Evolutionary conservation across 495 filamentous ascomycete genomes (phyloP).

Genomic region (Podospora fimiseda): DNA sequence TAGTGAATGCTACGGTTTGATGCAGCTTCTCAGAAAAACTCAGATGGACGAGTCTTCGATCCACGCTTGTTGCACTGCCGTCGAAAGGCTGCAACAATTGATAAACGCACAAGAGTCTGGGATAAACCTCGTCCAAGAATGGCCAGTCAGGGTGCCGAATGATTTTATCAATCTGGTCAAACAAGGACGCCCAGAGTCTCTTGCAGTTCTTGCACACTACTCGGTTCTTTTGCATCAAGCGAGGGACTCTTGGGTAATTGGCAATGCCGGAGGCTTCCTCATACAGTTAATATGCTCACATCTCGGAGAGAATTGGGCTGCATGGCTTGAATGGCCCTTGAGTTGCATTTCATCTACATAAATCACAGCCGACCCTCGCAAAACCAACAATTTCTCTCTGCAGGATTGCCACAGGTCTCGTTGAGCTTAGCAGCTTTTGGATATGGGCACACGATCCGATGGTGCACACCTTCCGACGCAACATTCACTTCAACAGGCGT

Average conservation of each 20-base stretch:
- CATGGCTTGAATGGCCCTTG: slow-evolving; percentile 16
- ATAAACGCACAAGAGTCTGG: neutral
- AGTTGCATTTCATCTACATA: too few relatives aligned
- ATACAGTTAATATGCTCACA: slow-evolving; percentile 8
- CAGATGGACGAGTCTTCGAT: neutral
- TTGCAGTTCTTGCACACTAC: slow-evolving; percentile 40
- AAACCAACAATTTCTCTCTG: neutral
- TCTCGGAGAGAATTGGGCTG: slow-evolving; percentile 10
- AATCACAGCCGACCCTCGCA: too few relatives aligned
- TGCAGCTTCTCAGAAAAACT: neutral
- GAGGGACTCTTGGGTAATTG: slow-evolving; percentile 34
- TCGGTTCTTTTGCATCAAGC: slow-evolving; percentile 29
- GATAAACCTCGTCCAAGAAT: slow-evolving; percentile 12
- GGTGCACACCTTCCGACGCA: slow-evolving; percentile 4
- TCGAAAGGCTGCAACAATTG: slow-evolving; percentile 8
- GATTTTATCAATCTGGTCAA: slow-evolving; percentile 30
- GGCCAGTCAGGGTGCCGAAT: slow-evolving; percentile 27
- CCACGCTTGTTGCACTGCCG: slow-evolving; percentile 1
- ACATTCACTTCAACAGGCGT: slow-evolving; percentile 13
- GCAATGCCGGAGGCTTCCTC: slow-evolving; percentile 25
- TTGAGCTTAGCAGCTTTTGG: slow-evolving; percentile 10
- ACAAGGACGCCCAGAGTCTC: slow-evolving; percentile 31
- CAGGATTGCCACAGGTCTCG: neutral
- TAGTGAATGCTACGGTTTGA: slow-evolving; percentile 2
- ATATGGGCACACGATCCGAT: slow-evolving; percentile 24